Evolutionary conservation across 2,329 filamentous ascomycete genomes (phyloP).

Genomic region (Calonectria naviculata): DNA sequence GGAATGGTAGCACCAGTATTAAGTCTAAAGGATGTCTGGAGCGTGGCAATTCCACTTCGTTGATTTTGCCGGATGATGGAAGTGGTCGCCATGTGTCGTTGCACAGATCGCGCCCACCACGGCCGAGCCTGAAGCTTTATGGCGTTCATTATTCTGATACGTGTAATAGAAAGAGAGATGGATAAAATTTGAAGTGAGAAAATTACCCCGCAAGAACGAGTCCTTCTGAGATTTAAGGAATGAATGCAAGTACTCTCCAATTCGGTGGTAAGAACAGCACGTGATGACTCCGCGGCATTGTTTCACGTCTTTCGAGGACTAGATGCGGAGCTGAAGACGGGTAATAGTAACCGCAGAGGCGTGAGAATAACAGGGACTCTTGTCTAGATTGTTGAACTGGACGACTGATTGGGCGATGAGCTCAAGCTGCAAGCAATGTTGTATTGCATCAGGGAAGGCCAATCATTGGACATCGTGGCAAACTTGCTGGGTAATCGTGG

Average conservation of each 20-base stretch:
- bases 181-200: not conserved
- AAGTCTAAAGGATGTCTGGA: constrained; percentile 21
- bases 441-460: not conserved
- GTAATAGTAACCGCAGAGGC: not conserved
- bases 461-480: not conserved
- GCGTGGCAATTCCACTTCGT: not conserved
- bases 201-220: not conserved
- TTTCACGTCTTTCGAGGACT: not conserved
- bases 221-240: too few species aligned
- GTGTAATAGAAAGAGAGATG: not conserved
- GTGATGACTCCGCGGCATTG: not conserved
- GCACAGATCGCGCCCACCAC: not conserved
- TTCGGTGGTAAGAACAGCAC: not conserved
- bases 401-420: not conserved
- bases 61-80: not conserved
- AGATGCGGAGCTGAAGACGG: not conserved
- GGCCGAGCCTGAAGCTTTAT: not conserved
- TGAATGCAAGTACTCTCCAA: not conserved
- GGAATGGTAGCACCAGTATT: constrained; percentile 29
- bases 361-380: not conserved
- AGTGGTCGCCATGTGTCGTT: not conserved
- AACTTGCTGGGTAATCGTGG: too few species aligned
- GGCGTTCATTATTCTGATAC: not conserved
- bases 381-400: not conserved
- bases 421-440: not conserved